A percentile compares a stretch with the other conserved stretches of the same genome.
Conservation (phyloP, 2,329 filamentous ascomycete species). For the Hymenotorrendiella dingleyae region DNA sequence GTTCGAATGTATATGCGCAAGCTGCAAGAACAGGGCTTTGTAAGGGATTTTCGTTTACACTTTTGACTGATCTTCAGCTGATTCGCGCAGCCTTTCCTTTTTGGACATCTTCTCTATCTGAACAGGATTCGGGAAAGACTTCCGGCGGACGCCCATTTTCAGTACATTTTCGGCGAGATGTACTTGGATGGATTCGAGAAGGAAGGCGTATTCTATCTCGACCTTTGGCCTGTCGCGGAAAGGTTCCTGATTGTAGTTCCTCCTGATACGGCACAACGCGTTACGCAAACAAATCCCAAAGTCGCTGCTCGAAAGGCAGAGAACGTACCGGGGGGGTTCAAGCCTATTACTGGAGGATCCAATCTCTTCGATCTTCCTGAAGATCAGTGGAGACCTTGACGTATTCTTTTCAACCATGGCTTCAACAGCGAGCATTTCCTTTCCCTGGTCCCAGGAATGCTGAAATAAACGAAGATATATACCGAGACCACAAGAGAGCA, state of each 20-base stretch:
- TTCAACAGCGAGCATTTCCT: constrained; percentile 10
- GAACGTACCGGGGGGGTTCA: not conserved
- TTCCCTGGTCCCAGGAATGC: constrained; percentile 8
- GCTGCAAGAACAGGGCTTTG: too few relatives aligned
- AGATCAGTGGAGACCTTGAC: constrained; percentile 11
- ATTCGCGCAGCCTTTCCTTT: too few relatives aligned
- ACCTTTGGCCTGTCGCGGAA: constrained; percentile 9
- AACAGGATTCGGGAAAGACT: constrained; percentile 6
- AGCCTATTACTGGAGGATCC: constrained; percentile 10
- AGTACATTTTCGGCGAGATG: constrained; percentile 13
- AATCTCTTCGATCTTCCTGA: constrained; percentile 9
- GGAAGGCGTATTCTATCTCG: constrained; percentile 14
- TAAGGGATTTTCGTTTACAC: too few relatives aligned
- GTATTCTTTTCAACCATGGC: constrained; percentile 1
- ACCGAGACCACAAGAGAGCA: not conserved
- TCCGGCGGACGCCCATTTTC: constrained; percentile 14
- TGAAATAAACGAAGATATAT: constrained; percentile 9
- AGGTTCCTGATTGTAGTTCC: constrained; percentile 7
- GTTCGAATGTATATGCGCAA: too few relatives aligned
- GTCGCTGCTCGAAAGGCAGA: too few relatives aligned
- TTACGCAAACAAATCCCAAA: constrained; percentile 7
- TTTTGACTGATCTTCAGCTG: too few relatives aligned
- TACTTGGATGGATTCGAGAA: constrained; percentile 11
- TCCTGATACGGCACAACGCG: constrained; percentile 4
- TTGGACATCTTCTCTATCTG: constrained; percentile 14